Conservation (phyloP, 345 rosid genomes). For the Sisymbrium altissimum region DNA sequence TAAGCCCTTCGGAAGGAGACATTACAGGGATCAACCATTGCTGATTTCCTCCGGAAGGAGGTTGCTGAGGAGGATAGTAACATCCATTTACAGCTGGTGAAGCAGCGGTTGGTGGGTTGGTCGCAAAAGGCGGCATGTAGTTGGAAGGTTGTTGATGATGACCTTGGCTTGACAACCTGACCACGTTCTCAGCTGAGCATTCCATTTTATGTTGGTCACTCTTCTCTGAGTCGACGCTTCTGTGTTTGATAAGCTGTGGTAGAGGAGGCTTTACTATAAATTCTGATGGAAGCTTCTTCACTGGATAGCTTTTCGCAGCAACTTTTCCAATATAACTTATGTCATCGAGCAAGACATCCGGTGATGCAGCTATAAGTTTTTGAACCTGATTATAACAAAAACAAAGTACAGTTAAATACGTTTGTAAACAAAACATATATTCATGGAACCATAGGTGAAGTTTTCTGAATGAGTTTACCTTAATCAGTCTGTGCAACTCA, state of each 20-base stretch:
- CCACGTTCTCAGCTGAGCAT: conserved; percentile 31
- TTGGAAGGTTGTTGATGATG: conserved; percentile 35
- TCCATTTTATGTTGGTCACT: conserved; percentile 38
- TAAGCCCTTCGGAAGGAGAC: conserved; percentile 88
- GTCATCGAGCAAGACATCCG: conserved; percentile 61
- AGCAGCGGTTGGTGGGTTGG: neutral
- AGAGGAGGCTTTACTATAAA: conserved; percentile 38
- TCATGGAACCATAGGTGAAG: neutral
- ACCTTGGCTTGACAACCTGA: conserved; percentile 26
- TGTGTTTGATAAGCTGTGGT: conserved; percentile 37
- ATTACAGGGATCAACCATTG: conserved; percentile 88
- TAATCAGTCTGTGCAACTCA: conserved; percentile 88
- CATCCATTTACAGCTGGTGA: conserved; percentile 20
- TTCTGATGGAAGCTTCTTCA: conserved; percentile 44
- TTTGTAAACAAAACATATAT: neutral
- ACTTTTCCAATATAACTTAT: conserved; percentile 41
- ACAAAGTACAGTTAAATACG: conserved; percentile 12
- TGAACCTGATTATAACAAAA: conserved; percentile 58
- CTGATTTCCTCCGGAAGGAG: conserved; percentile 42
- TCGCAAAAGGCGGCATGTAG: conserved; percentile 36
- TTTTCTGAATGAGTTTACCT: conserved; percentile 45
- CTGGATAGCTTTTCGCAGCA: conserved; percentile 42
- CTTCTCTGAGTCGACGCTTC: conserved; percentile 32
- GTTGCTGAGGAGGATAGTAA: conserved; percentile 54
- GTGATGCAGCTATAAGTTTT: conserved; percentile 66